phyloP scores from a whole-genome alignment of 116 monocot genomes.

The Cymodocea nodosa region DNA sequence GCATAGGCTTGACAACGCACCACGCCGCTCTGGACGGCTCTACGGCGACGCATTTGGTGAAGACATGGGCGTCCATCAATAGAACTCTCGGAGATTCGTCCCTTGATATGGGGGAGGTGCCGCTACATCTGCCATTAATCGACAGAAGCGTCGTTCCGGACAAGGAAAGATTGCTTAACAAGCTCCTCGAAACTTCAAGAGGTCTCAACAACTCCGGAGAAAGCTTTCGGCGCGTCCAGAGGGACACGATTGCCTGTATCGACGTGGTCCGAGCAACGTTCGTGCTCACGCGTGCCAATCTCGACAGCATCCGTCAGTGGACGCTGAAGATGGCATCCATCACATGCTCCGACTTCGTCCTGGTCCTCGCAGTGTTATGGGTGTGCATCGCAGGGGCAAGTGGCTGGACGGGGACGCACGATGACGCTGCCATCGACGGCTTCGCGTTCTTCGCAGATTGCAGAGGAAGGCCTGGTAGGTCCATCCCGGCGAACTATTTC shows the following conservation, averaged over 20 bases:
- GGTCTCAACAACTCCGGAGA: too few species aligned
- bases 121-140: too few species aligned
- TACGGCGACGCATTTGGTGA: slow-evolving; percentile 5
- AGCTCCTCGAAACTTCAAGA: too few species aligned
- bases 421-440: neutral
- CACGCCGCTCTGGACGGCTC: slow-evolving; percentile 11
- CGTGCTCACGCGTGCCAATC: too few species aligned
- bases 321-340: too few species aligned
- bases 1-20: slow-evolving; percentile 5
- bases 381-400: slow-evolving; percentile 6
- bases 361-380: slow-evolving; percentile 15
- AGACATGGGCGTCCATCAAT: slow-evolving; percentile 8
- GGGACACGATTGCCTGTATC: too few species aligned
- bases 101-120: too few species aligned
- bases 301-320: too few species aligned
- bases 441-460: slow-evolving; percentile 8
- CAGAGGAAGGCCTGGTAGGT: slow-evolving; percentile 8
- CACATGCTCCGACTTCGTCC: neutral
- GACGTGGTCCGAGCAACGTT: too few species aligned
- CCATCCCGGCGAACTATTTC: slow-evolving; percentile 20
- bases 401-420: neutral
- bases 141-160: too few species aligned
- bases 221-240: too few species aligned
- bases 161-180: too few species aligned
- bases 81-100: neutral